Percentiles rank a stretch among this genome's conserved stretches.
Evolutionary conservation across 2,329 filamentous ascomycete species (phyloP).

Genomic region (Xylariomycetidae sp.): DNA sequence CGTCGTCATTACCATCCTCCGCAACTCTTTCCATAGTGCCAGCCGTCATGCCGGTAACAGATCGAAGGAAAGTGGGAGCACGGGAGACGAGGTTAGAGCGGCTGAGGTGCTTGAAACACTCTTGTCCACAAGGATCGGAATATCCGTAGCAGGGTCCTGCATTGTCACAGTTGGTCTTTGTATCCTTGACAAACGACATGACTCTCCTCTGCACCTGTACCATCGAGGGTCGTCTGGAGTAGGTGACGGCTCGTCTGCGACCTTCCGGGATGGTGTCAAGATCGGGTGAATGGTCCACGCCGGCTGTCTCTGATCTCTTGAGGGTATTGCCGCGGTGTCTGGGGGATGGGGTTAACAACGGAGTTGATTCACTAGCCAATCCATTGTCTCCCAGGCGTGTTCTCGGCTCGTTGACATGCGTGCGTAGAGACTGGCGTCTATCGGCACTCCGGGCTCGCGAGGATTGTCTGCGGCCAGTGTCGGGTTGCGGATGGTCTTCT

Average conservation of each 20-base stretch:
- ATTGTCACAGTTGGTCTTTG: constrained; percentile 57
- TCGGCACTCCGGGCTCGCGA: constrained; percentile 20
- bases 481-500: constrained; percentile 22
- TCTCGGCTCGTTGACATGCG: constrained; percentile 9
- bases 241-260: constrained; percentile 23
- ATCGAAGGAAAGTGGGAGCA: constrained; percentile 33
- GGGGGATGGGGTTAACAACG: constrained; percentile 33
- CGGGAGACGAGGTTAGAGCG: constrained; percentile 30
- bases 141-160: constrained; percentile 57
- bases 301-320: constrained; percentile 23
- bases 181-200: constrained; percentile 60
- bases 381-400: constrained; percentile 11
- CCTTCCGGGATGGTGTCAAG: constrained; percentile 3
- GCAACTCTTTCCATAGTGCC: constrained; percentile 22
- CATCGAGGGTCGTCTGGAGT: constrained; percentile 48
- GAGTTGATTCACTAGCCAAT: constrained; percentile 38
- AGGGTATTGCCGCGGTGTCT: constrained; percentile 16
- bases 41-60: constrained; percentile 33
- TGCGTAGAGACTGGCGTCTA: no score
- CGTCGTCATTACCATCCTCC: constrained; percentile 21
- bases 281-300: constrained; percentile 13
- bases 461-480: constrained; percentile 19
- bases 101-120: constrained; percentile 54
- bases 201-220: constrained; percentile 49
- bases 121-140: constrained; percentile 59